Evolutionary conservation across 1,284 basidiomycete genomes (phyloP), one percentile per base, ranked within the genome.

Genomic region (Cutaneotrichosporon cavernicola): DNA sequence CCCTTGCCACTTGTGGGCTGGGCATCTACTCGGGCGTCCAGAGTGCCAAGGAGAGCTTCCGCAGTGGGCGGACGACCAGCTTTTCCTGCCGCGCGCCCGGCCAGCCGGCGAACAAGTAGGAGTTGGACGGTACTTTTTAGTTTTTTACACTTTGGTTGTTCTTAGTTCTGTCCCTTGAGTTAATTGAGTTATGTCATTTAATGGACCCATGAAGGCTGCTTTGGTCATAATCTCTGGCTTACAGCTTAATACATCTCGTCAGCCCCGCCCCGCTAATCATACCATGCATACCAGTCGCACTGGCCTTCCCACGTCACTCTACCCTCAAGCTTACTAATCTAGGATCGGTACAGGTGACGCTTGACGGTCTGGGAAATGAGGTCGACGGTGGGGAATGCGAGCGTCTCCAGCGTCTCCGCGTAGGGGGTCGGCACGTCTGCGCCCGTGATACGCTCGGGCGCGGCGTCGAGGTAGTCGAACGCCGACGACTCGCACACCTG

Each of bases 381-480:
- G 40, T 87, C 83, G 46, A 90, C 90, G 78, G 94, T 90, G 47
- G 95, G 95, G 91, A 97, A 97, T 62, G 94, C 86, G 65, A 95
- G 86, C 56, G 84, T 84, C 83, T 97, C 94, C 63, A 97, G 87
- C 78, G 89, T 90, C 74, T 87, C 85, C 64, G 95, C 92, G 77
- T 97, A 97, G 63, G 94, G 95, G 76, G 95, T 97, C 56, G 94
- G 95, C 56, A 99, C 88, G 78, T 98, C 85, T 60, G 97, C 95
- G 76, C 97, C 97, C 67, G 97, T 98, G 70, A 99, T 85, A 71
- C 97, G 90, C 86, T 99, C 97, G 61, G 97, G 92, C 31, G 96
- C 92, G 30, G 96, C 95, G 83, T 99, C 97, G 57, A 98, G 89
- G 84, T 92, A 96, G 83, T 97, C 92, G 77, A 95, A 97, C 7